Evolutionary conservation across 1,284 basidiomycete genomes (phyloP).

Genomic region (Sanghuangporus baumii): DNA sequence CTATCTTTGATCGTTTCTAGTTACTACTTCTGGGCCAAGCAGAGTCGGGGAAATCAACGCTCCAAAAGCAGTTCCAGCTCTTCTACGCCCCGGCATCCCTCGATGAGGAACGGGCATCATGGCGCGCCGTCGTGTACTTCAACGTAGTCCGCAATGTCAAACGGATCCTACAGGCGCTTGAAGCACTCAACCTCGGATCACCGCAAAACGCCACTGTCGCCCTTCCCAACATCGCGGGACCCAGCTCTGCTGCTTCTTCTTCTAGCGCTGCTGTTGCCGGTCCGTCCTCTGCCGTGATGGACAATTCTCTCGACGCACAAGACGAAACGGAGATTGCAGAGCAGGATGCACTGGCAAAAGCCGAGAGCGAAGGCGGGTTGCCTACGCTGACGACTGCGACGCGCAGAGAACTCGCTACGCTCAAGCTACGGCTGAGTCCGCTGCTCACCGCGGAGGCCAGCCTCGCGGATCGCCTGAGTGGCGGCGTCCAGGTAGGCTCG

Average conservation of each 20-base stretch:
- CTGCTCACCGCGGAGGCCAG: constrained; percentile 55
- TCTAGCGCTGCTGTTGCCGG: background rate
- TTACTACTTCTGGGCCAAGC: constrained; percentile 75
- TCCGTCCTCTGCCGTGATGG: background rate
- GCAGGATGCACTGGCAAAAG: background rate
- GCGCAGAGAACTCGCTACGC: constrained; percentile 41
- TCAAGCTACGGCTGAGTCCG: constrained; percentile 54
- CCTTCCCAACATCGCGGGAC: background rate
- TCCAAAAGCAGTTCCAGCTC: constrained; percentile 82
- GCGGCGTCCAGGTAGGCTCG: constrained; percentile 62
- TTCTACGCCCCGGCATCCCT: constrained; percentile 75
- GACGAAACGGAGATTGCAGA: constrained; percentile 1
- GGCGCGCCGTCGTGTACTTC: constrained; percentile 80
- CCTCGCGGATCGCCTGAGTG: constrained; percentile 65
- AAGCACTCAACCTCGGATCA: constrained; percentile 53
- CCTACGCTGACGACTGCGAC: constrained; percentile 22
- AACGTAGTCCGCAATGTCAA: constrained; percentile 74
- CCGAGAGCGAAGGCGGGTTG: background rate
- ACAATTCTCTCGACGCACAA: background rate
- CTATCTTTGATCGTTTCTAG: constrained; percentile 31
- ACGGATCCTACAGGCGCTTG: constrained; percentile 65
- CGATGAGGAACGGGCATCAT: constrained; percentile 71
- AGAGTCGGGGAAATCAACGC: constrained; percentile 77
- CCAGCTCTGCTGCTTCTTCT: background rate
- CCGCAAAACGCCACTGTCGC: constrained; percentile 27